A percentile compares a stretch with the other conserved stretches of the same genome.
Evolutionary conservation across 345 rosid genomes (phyloP).

Genomic region (Passiflora organensis): DNA sequence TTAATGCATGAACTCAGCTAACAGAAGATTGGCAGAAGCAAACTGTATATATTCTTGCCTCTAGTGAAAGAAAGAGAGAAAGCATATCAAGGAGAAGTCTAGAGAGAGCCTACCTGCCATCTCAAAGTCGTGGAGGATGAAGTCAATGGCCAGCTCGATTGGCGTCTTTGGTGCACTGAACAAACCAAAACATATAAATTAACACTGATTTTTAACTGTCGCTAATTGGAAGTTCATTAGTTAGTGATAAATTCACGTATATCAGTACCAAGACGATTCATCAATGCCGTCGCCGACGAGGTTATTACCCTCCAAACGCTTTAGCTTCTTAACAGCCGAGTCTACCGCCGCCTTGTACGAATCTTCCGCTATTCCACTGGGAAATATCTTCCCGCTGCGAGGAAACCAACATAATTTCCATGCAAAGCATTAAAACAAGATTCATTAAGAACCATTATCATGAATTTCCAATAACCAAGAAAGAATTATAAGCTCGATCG

Average conservation of each 20-base stretch:
- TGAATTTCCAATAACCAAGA: too few species aligned
- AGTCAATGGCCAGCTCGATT: slow-evolving; percentile 96
- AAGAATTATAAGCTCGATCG: too few species aligned
- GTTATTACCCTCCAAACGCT: slow-evolving; percentile 37
- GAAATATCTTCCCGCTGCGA: slow-evolving; percentile 77
- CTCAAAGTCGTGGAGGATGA: slow-evolving; percentile 96
- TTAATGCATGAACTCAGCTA: too few species aligned
- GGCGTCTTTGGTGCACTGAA: slow-evolving; percentile 75
- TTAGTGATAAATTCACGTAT: too few species aligned
- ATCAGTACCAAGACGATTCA: slow-evolving; percentile 46
- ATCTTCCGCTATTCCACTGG: slow-evolving; percentile 78
- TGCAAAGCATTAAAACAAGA: too few species aligned
- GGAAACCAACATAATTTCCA: neutral
- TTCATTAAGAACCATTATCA: too few species aligned
- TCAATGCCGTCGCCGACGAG: slow-evolving; percentile 26
- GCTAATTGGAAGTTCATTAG: too few species aligned
- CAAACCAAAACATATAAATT: neutral
- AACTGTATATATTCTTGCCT: too few species aligned
- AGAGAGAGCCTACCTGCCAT: slow-evolving; percentile 78
- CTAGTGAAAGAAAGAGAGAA: too few species aligned
- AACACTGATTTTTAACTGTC: too few species aligned
- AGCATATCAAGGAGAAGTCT: too few species aligned
- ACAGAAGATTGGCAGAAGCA: too few species aligned
- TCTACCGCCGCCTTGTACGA: slow-evolving; percentile 87
- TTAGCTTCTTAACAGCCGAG: slow-evolving; percentile 60